Evolutionary conservation across 495 filamentous ascomycete genomes (phyloP).

Genomic region (Aspergillus asperescens): DNA sequence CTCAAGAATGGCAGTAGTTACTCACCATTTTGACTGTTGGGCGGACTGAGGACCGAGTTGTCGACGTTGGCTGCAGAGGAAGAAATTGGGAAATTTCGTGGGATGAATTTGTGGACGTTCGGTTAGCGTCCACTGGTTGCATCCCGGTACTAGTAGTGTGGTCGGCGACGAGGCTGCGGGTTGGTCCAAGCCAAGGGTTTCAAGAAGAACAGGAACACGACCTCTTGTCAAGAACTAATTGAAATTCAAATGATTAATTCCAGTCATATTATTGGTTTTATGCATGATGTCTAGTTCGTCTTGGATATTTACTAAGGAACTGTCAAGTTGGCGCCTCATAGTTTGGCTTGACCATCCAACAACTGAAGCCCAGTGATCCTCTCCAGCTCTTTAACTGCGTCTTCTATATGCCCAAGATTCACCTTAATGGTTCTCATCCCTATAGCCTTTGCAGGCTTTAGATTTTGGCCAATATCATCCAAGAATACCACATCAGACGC

Average conservation of each 20-base stretch:
- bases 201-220: slow-evolving; percentile 2
- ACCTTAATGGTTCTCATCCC: slow-evolving; percentile 87
- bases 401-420: slow-evolving; percentile 64
- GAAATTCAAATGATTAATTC: no score
- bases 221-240: no score
- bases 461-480: slow-evolving; percentile 93
- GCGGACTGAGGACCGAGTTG: slow-evolving; percentile 31
- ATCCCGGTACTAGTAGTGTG: slow-evolving; percentile 34
- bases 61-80: slow-evolving; percentile 30
- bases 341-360: slow-evolving; percentile 41
- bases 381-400: slow-evolving; percentile 70
- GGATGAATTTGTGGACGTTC: slow-evolving; percentile 43
- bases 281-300: no score
- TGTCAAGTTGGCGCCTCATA: slow-evolving; percentile 21
- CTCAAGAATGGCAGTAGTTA: slow-evolving; percentile 18
- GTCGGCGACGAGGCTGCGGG: slow-evolving; percentile 35
- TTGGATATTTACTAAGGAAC: no score
- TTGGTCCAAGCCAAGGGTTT: neutral
- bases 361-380: slow-evolving; percentile 51
- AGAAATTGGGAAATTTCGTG: slow-evolving; percentile 30
- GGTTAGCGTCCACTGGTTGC: slow-evolving; percentile 45
- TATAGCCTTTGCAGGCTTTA: slow-evolving; percentile 68
- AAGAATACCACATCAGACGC: slow-evolving; percentile 76
- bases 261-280: no score
- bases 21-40: slow-evolving; percentile 50